Evolutionary conservation across 208 protist species (phyloP).

Genomic region (Crithidia acanthocephali): DNA sequence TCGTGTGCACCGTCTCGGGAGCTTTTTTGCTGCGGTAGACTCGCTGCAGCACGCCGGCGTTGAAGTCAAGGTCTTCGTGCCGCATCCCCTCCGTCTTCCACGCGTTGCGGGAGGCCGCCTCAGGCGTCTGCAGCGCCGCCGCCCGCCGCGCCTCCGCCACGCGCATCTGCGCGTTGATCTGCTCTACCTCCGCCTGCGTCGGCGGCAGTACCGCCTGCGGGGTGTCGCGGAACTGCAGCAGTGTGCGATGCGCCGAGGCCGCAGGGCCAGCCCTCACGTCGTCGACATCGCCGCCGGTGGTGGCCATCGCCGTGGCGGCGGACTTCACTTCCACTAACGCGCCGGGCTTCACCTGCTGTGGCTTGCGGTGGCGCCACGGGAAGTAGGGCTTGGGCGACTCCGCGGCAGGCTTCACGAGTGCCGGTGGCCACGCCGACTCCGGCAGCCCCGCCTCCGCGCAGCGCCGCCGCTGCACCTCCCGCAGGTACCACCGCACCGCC

Average conservation of each 20-base stretch:
- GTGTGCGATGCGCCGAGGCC: constrained; percentile 21
- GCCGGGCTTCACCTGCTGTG: background rate
- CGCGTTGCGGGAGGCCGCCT: constrained; percentile 55
- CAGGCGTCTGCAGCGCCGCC: constrained; percentile 42
- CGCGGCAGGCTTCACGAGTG: constrained; percentile 37
- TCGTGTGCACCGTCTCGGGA: constrained; percentile 45
- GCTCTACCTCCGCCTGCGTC: constrained; percentile 52
- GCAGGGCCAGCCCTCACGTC: background rate
- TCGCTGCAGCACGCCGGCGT: constrained; percentile 85
- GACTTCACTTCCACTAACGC: background rate
- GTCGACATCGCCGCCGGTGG: background rate
- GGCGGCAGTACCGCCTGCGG: constrained; percentile 40
- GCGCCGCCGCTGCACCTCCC: constrained; percentile 28
- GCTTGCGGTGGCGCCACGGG: constrained; percentile 51
- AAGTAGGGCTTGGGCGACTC: constrained; percentile 59
- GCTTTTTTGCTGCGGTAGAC: constrained; percentile 47
- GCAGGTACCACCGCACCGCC: constrained; percentile 64
- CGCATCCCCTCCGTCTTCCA: constrained; percentile 78
- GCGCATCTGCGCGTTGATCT: constrained; percentile 61
- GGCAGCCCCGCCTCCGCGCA: constrained; percentile 25
- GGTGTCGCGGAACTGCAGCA: constrained; percentile 62
- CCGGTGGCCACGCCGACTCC: constrained; percentile 36
- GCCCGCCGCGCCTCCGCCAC: constrained; percentile 27
- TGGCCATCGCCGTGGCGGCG: background rate
- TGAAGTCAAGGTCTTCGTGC: constrained; percentile 83